These are phyloP conservation scores for Cyclostephanos tholiformis DNA, from an alignment of 108 stramenopile species.

Conservation along the genomic window DNA sequence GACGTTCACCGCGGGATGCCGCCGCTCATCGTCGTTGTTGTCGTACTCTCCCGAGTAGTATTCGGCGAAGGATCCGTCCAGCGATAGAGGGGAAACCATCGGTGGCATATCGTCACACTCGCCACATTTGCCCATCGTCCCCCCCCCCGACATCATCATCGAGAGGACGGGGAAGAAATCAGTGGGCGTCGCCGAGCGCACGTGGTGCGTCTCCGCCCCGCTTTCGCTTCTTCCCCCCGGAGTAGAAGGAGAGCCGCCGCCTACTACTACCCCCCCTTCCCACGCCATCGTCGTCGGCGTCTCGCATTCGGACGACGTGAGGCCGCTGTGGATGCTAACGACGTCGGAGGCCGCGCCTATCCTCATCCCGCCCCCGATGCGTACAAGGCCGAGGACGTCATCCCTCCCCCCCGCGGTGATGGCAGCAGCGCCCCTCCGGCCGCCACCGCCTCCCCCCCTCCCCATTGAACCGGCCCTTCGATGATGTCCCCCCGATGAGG, in stretches of 20 bases:
- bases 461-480: not conserved
- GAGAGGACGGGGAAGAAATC: not conserved
- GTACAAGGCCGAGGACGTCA: conserved; percentile 6
- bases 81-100: not conserved
- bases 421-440: not conserved
- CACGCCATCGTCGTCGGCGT: not conserved
- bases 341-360: conserved; percentile 8
- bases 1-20: not conserved
- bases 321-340: conserved; percentile 6
- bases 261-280: not conserved
- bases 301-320: not conserved
- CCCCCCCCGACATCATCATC: not conserved
- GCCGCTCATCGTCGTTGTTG: not conserved
- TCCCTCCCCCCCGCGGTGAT: not conserved
- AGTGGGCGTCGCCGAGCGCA: not conserved
- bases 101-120: not conserved
- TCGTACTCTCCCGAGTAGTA: not conserved
- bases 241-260: too few species aligned
- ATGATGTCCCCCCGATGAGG: not conserved
- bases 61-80: conserved; percentile 1
- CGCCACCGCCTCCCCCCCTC: not conserved
- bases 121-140: not conserved
- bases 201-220: not conserved
- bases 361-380: conserved; percentile 6
- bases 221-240: not conserved